Evolutionary conservation across 2,329 filamentous ascomycete genomes (phyloP).

Genomic region (Diaporthe vaccinii): DNA sequence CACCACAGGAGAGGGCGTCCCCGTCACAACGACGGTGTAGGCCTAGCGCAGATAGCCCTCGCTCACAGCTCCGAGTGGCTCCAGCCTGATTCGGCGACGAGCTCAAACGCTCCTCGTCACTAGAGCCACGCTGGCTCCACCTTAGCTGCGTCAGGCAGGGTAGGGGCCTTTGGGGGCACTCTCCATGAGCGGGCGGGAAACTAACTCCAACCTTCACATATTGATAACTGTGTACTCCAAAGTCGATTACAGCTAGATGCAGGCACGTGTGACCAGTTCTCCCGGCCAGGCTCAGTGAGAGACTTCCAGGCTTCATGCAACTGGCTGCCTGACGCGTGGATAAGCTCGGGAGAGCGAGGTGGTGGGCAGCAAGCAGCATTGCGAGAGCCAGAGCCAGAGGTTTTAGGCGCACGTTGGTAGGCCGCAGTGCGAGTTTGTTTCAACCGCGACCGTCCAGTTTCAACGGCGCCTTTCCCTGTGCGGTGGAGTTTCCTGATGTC

Average conservation of each 20-base stretch:
- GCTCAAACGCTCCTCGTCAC: slow-evolving; percentile 22
- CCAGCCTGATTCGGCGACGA: slow-evolving; percentile 1
- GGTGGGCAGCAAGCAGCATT: background rate
- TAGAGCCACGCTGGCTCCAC: slow-evolving; percentile 22
- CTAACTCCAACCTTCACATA: background rate
- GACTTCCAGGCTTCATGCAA: background rate
- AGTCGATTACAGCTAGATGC: slow-evolving; percentile 10
- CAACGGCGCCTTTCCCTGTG: slow-evolving; percentile 19
- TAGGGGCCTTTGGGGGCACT: background rate
- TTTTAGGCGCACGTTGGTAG: background rate
- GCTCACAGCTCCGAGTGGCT: slow-evolving; percentile 11
- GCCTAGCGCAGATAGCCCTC: slow-evolving; percentile 13
- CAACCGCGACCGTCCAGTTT: slow-evolving; percentile 17
- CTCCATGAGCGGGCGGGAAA: background rate
- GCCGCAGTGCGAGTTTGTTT: slow-evolving; percentile 17
- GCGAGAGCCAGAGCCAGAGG: background rate
- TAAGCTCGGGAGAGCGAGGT: background rate
- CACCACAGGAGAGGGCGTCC: background rate
- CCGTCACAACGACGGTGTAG: background rate
- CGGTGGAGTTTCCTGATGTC: slow-evolving; percentile 22
- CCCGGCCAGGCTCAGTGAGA: too few species aligned
- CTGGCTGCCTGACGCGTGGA: background rate
- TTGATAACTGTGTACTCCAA: background rate
- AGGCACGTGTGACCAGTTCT: background rate
- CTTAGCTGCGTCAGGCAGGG: slow-evolving; percentile 26